A percentile compares a stretch with the other conserved stretches of the same genome.
Conservation (phyloP, 83 land plant species). For the Picea abies region DNA sequence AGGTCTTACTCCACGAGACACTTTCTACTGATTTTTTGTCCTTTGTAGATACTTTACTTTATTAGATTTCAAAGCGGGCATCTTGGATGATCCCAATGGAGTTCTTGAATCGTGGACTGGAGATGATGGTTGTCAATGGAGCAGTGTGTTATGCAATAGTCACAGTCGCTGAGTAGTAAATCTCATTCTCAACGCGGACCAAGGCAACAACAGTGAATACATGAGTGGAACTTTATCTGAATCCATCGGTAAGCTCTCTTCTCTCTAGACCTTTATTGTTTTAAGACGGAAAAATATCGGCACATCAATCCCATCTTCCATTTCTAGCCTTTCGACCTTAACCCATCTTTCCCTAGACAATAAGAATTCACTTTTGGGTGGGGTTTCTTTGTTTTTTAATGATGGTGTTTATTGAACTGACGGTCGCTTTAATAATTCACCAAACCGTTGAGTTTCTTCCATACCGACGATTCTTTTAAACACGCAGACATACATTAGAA, state of each 20-base stretch:
- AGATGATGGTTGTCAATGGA: not conserved
- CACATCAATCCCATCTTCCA: slow-evolving; percentile 34
- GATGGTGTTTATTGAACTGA: too few relatives aligned
- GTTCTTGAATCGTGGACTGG: not conserved
- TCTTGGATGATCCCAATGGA: not conserved
- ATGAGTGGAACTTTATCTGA: not conserved
- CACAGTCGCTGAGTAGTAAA: too few relatives aligned
- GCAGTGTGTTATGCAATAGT: not conserved
- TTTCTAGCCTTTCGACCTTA: too few relatives aligned
- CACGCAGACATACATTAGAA: too few relatives aligned
- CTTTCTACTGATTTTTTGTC: slow-evolving; percentile 15
- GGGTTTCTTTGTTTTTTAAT: too few relatives aligned
- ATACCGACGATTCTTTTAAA: too few relatives aligned
- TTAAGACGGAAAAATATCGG: slow-evolving; percentile 28
- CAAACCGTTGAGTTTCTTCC: too few relatives aligned
- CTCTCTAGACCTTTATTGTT: slow-evolving; percentile 2
- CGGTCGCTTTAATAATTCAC: too few relatives aligned
- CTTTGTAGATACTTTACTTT: slow-evolving; percentile 19
- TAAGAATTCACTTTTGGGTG: too few relatives aligned
- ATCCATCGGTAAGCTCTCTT: slow-evolving; percentile 1
- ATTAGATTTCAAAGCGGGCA: not conserved
- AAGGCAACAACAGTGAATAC: not conserved
- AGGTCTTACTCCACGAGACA: slow-evolving; percentile 18
- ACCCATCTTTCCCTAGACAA: too few relatives aligned
- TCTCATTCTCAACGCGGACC: not conserved